phyloP scores from a whole-genome alignment of 805 yeast species.

The Lachancea dasiensis region DNA sequence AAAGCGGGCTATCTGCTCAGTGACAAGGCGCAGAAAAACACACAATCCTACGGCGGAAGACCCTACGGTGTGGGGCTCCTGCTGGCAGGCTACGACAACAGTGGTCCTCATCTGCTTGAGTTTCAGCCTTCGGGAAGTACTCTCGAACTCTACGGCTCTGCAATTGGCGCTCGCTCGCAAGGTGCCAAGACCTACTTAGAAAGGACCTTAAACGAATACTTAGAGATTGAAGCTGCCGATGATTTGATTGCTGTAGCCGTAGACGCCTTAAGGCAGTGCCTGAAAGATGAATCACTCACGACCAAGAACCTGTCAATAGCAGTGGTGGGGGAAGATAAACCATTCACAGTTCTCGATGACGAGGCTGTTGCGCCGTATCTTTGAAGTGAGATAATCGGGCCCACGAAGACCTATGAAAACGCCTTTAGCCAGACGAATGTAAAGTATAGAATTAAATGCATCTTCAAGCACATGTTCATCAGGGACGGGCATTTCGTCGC shows the following conservation, averaged over 20 bases:
- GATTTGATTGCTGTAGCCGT: constrained; percentile 81
- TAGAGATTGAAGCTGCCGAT: constrained; percentile 53
- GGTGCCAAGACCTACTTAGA: constrained; percentile 96
- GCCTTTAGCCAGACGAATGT: too few relatives aligned
- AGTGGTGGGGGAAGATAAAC: constrained; percentile 76
- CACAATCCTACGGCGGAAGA: constrained; percentile 92
- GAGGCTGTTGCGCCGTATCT: constrained; percentile 54
- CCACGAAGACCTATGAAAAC: too few relatives aligned
- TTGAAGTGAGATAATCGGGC: constrained; percentile 15
- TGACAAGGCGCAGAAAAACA: constrained; percentile 94
- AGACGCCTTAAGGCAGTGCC: constrained; percentile 86
- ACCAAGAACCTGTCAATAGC: constrained; percentile 83
- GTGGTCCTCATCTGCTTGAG: constrained; percentile 91
- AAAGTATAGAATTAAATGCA: constrained; percentile 4
- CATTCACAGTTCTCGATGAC: constrained; percentile 77
- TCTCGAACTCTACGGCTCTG: constrained; percentile 85
- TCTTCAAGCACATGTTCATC: too few relatives aligned
- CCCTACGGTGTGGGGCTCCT: constrained; percentile 97
- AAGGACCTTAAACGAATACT: constrained; percentile 67
- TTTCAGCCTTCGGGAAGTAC: constrained; percentile 95
- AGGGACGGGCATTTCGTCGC: too few relatives aligned
- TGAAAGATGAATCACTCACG: constrained; percentile 90
- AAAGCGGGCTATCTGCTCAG: constrained; percentile 83
- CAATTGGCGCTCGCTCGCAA: constrained; percentile 98
- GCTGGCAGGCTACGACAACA: constrained; percentile 84